Percentiles rank a stretch among this genome's conserved stretches.
These are phyloP conservation scores for Pisolithus sp. DNA, from an alignment of 768 basidiomycete species.

Conservation along the genomic window DNA sequence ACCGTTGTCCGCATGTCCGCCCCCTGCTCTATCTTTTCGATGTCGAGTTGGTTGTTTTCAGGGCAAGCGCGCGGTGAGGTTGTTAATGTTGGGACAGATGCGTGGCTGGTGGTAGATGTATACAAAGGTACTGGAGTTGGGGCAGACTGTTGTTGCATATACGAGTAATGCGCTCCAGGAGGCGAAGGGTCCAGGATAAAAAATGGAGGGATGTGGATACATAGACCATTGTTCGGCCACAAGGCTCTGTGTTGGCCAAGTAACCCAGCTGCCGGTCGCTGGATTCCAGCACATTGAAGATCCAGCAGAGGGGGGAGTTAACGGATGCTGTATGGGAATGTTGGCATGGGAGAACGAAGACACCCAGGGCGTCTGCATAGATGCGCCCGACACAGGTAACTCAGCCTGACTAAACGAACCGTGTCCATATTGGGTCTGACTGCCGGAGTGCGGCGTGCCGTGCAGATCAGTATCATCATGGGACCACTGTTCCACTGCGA, in stretches of 20 bases:
- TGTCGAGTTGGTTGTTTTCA: slow-evolving; percentile 56
- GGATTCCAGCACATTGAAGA: slow-evolving; percentile 27
- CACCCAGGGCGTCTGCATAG: slow-evolving; percentile 22
- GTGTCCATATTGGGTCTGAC: slow-evolving; percentile 19
- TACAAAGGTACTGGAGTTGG: slow-evolving; percentile 14
- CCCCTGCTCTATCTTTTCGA: slow-evolving; percentile 69
- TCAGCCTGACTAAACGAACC: slow-evolving; percentile 25
- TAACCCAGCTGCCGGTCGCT: slow-evolving; percentile 23
- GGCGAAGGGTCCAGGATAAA: slow-evolving; percentile 22
- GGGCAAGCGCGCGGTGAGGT: slow-evolving; percentile 23
- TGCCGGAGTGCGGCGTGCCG: slow-evolving; percentile 11
- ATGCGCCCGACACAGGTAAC: slow-evolving; percentile 13
- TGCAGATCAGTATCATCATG: slow-evolving; percentile 23
- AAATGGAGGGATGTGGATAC: slow-evolving; percentile 21
- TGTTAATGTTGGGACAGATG: slow-evolving; percentile 17
- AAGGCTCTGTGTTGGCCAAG: slow-evolving; percentile 22
- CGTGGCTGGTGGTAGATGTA: slow-evolving; percentile 11
- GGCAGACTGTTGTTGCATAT: slow-evolving; percentile 15
- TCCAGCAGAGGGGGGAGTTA: slow-evolving; percentile 23
- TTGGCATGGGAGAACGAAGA: slow-evolving; percentile 20
- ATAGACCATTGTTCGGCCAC: slow-evolving; percentile 25
- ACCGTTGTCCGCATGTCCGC: slow-evolving; percentile 77
- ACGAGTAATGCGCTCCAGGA: slow-evolving; percentile 21
- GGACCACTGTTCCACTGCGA: slow-evolving; percentile 13
- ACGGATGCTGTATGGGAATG: slow-evolving; percentile 20